Evolutionary conservation across 495 filamentous ascomycete species (phyloP).

Genomic region (Penicillium tannophilum): DNA sequence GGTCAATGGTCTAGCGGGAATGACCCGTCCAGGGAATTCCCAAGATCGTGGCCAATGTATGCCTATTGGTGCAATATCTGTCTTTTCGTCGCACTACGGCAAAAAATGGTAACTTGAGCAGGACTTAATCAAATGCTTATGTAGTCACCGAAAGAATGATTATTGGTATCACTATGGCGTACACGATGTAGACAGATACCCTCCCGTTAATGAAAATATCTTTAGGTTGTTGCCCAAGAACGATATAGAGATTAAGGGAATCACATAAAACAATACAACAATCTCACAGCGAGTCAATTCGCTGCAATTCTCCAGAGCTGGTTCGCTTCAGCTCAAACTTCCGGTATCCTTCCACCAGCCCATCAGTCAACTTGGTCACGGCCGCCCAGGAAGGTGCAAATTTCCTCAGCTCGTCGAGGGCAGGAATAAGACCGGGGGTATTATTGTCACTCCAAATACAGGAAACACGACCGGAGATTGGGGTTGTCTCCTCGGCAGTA

Average conservation of each 20-base stretch:
- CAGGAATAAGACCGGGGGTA: constrained; percentile 69
- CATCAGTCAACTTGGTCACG: constrained; percentile 72
- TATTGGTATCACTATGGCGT: not conserved
- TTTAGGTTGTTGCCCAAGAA: not conserved
- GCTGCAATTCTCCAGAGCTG: not conserved
- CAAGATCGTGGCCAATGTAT: no score
- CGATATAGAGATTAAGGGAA: not conserved
- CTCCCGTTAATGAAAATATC: not conserved
- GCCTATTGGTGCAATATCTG: no score
- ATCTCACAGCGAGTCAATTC: not conserved
- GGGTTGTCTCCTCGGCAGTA: constrained; percentile 33
- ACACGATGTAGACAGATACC: not conserved
- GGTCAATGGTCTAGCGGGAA: no score
- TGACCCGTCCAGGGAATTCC: no score
- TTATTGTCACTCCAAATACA: constrained; percentile 93
- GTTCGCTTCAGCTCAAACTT: constrained; percentile 42
- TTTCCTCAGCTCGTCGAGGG: constrained; percentile 76
- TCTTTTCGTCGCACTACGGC: no score
- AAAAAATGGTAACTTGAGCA: not conserved
- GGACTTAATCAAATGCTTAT: not conserved
- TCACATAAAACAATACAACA: not conserved
- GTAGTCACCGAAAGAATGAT: not conserved
- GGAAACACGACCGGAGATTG: constrained; percentile 66
- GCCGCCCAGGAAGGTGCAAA: constrained; percentile 81
- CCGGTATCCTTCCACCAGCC: constrained; percentile 75